Evolutionary conservation across 2,329 filamentous ascomycete genomes (phyloP), one percentile per base, ranked within the genome.

Genomic region (Talaromyces rugulosus): DNA sequence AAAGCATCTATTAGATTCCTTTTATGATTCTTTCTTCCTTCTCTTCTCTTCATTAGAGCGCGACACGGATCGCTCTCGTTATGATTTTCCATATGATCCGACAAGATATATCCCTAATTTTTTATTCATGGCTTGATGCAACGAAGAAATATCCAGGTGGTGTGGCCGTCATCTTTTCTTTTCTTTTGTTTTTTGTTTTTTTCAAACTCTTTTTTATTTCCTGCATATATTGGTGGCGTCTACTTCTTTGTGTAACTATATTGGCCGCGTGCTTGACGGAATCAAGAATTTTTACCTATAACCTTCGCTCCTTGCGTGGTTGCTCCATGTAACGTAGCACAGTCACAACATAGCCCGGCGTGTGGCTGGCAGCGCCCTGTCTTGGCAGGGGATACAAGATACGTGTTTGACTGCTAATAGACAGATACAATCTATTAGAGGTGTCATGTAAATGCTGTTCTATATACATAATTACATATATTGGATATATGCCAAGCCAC

Each of bases 281-380:
- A 47, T 77, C 34, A 65, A 66, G 28, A 63, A 56, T 31, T 63
- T 36, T 63, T 36, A 12, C 18, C 56, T 40, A 27, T 18, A 47
- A n/a, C 16, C 1, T 23, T 23, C 23, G 23, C 23, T 23, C 23
- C 23, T 23, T 23, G n/a, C 11, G 6, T 47, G 44, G 44, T 47
- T 47, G 18, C 18, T 18, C 36, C 44, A 47, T 47, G n/a, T 47
- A 47, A 47, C 44, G 44, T 47, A 27, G 44, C n/a, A 47, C 44
- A 27, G 42, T 36, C 34, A 16, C 14, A 36, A 1, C 12, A 16
- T 16, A 40, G 36, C 16, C 14, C 11, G 7, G 16, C 4, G 16
- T 16, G 14, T 27, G 23, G 33, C 33, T 36, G 12, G 23, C 5
- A 12, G n/a, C n/a, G 44, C 11, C 8, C 4, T 47, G 8, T 47